Conservation (phyloP, 192 early-diverging fungal genomes). For the Rhizoclosmatium sp. region DNA sequence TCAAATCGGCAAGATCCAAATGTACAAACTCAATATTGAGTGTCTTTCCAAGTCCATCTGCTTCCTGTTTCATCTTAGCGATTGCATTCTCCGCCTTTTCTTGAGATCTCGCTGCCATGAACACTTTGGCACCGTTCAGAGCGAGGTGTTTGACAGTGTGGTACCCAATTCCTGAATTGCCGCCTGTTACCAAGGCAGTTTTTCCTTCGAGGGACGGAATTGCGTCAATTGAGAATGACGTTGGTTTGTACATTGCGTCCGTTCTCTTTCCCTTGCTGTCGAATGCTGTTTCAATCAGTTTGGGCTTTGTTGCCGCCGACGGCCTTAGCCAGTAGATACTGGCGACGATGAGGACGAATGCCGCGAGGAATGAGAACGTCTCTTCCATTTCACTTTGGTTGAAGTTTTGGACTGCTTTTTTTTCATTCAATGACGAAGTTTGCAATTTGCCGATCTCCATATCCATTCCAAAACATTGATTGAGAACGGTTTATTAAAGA, state of each 20-base stretch:
- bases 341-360: too few relatives aligned
- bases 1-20: constrained; percentile 46
- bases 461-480: too few relatives aligned
- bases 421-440: too few relatives aligned
- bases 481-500: too few relatives aligned
- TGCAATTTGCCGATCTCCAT: too few relatives aligned
- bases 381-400: too few relatives aligned
- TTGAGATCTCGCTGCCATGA: constrained; percentile 29
- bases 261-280: not conserved
- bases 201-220: constrained; percentile 40
- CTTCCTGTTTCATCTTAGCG: constrained; percentile 28
- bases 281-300: not conserved
- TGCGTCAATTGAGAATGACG: not conserved
- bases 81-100: constrained; percentile 39
- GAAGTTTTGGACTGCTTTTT: too few relatives aligned
- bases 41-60: constrained; percentile 1
- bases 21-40: constrained; percentile 49
- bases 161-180: constrained; percentile 47
- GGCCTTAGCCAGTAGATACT: too few relatives aligned
- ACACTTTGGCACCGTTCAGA: constrained; percentile 33
- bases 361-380: too few relatives aligned
- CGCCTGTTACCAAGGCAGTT: constrained; percentile 42
- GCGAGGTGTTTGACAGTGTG: constrained; percentile 34
- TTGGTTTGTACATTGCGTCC: not conserved
- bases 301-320: not conserved